Percentiles rank a stretch among this genome's conserved stretches.
Evolutionary conservation across 2,329 filamentous ascomycete genomes (phyloP).

Genomic region (Bipolaris sorokiniana): DNA sequence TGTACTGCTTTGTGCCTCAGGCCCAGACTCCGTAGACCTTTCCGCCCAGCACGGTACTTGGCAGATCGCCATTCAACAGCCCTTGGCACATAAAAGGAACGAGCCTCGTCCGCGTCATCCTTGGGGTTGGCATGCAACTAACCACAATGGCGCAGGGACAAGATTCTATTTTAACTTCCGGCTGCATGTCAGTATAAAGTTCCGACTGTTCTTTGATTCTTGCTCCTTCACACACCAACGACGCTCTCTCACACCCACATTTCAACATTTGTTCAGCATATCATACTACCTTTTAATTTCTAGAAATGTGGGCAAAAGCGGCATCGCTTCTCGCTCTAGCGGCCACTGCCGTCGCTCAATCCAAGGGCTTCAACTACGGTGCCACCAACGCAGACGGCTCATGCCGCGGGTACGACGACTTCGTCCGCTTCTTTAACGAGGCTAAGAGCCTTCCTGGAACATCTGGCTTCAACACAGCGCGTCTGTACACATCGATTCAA

Average conservation of each 20-base stretch:
- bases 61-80: constrained; percentile 18
- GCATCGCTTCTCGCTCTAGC: constrained; percentile 26
- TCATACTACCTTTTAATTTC: neutral
- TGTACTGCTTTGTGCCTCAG: no score
- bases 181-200: neutral
- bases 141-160: neutral
- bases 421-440: constrained; percentile 70
- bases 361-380: constrained; percentile 74
- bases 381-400: constrained; percentile 64
- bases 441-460: constrained; percentile 69
- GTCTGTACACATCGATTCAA: constrained; percentile 76
- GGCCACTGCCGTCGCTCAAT: constrained; percentile 32
- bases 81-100: constrained; percentile 15
- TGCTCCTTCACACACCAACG: neutral
- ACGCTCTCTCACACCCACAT: neutral
- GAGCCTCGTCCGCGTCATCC: constrained; percentile 25
- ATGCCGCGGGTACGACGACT: constrained; percentile 67
- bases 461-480: constrained; percentile 69
- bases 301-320: neutral
- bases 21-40: neutral
- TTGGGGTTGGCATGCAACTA: constrained; percentile 17
- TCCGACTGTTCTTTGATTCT: neutral
- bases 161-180: neutral
- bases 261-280: neutral
- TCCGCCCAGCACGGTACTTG: constrained; percentile 1